Evolutionary conservation across 164 flowering plant genomes (phyloP).

Genomic region (Berberis vulgaris): DNA sequence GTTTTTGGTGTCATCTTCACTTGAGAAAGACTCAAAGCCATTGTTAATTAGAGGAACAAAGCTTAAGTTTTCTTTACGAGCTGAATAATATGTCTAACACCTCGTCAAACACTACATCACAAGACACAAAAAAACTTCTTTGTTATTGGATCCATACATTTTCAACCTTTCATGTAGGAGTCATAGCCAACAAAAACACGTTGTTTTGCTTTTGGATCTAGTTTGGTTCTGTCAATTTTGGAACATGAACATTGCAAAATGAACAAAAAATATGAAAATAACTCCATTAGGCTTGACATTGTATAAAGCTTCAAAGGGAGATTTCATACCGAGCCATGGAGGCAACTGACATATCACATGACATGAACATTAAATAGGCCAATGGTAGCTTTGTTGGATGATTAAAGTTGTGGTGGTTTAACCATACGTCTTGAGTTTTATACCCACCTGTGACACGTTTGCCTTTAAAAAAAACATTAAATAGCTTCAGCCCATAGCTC

Average conservation of each 20-base stretch:
- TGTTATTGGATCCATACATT: background rate
- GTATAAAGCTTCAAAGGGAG: no score
- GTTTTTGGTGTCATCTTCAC: background rate
- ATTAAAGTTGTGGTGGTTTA: no score
- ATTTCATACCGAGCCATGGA: background rate
- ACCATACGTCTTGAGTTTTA: no score
- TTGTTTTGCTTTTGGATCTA: background rate
- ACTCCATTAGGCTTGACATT: no score
- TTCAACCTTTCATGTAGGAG: background rate
- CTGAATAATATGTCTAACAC: background rate
- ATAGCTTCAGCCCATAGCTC: slow-evolving; percentile 1
- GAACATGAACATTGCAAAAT: background rate
- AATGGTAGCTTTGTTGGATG: no score
- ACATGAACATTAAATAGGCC: background rate
- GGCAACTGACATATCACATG: background rate
- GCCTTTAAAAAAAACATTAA: background rate
- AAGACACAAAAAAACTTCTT: background rate
- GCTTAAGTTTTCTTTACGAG: background rate
- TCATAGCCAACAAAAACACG: slow-evolving; percentile 1
- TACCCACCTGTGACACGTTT: no score
- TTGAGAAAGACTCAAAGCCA: background rate
- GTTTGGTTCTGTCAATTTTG: background rate
- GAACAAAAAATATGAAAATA: background rate
- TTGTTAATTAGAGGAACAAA: background rate
- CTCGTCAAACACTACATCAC: slow-evolving; percentile 7